Evolutionary conservation across 2,329 filamentous ascomycete genomes (phyloP).

Genomic region (Neurospora sp.): DNA sequence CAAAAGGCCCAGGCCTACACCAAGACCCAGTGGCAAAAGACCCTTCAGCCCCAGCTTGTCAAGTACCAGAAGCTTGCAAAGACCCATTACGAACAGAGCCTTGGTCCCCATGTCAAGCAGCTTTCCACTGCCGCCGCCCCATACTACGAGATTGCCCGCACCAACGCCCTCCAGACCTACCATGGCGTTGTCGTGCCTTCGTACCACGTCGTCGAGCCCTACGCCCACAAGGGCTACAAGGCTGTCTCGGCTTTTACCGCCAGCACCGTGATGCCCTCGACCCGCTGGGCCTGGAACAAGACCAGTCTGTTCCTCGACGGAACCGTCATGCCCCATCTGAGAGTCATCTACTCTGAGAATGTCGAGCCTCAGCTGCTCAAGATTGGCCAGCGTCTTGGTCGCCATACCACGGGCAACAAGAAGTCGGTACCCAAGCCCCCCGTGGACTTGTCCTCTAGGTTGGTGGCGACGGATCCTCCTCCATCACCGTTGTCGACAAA

Average conservation of each 20-base stretch:
- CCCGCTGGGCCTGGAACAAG: slow-evolving; percentile 59
- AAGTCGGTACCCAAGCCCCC: slow-evolving; percentile 20
- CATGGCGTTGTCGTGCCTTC: slow-evolving; percentile 64
- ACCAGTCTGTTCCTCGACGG: slow-evolving; percentile 61
- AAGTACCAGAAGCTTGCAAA: slow-evolving; percentile 52
- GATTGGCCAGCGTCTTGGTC: slow-evolving; percentile 80
- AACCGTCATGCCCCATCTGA: slow-evolving; percentile 71
- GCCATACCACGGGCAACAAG: slow-evolving; percentile 53
- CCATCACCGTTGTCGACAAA: background rate
- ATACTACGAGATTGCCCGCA: slow-evolving; percentile 59
- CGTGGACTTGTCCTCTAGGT: slow-evolving; percentile 20
- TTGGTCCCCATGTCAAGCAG: slow-evolving; percentile 66
- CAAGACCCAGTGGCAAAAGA: slow-evolving; percentile 66
- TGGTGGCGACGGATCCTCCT: slow-evolving; percentile 1
- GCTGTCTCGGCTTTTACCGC: slow-evolving; percentile 56
- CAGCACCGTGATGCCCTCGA: slow-evolving; percentile 61
- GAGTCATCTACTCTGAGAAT: slow-evolving; percentile 75
- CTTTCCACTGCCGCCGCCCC: slow-evolving; percentile 50
- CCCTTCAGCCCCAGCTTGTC: slow-evolving; percentile 63
- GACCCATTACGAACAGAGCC: slow-evolving; percentile 55
- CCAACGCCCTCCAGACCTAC: slow-evolving; percentile 57
- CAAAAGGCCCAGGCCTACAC: slow-evolving; percentile 57
- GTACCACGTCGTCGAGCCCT: slow-evolving; percentile 65
- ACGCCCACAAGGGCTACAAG: slow-evolving; percentile 58
- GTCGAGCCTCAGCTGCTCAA: slow-evolving; percentile 91